Percentiles rank a stretch among this genome's conserved stretches.
These are phyloP conservation scores for Cystobasidium slooffiae DNA, from an alignment of 1,284 basidiomycete genomes.

Conservation along the genomic window DNA sequence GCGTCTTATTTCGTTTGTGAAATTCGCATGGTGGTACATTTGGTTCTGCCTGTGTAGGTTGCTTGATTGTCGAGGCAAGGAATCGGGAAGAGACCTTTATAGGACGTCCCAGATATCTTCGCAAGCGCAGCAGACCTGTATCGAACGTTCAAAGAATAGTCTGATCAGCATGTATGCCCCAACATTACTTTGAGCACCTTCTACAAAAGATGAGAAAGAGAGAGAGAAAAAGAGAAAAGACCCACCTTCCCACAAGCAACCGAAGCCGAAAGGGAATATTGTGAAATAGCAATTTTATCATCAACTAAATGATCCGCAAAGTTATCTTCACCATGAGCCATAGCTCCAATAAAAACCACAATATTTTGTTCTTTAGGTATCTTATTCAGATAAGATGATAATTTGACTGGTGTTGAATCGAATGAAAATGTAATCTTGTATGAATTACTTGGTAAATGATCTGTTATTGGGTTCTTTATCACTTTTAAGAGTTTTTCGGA, in stretches of 20 bases:
- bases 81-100: no score
- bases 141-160: neutral
- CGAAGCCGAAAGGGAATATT: constrained; percentile 85
- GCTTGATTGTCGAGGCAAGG: no score
- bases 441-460: constrained; percentile 93
- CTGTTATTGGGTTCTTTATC: constrained; percentile 94
- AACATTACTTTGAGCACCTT: no score
- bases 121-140: constrained; percentile 38
- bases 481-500: constrained; percentile 96
- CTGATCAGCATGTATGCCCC: no score
- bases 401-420: constrained; percentile 80
- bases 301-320: constrained; percentile 97
- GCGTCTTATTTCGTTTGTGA: no score
- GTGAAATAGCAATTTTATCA: constrained; percentile 95
- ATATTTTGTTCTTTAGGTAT: constrained; percentile 85
- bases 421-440: constrained; percentile 94
- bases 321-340: constrained; percentile 91
- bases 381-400: constrained; percentile 80
- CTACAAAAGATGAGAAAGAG: neutral
- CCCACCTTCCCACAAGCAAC: constrained; percentile 89
- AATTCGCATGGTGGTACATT: no score
- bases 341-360: constrained; percentile 96
- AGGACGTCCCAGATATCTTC: constrained; percentile 42
- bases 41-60: no score
- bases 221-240: neutral